These are phyloP conservation scores for Ustilago sp. DNA, from an alignment of 1,284 basidiomycete genomes.

Conservation along the genomic window DNA sequence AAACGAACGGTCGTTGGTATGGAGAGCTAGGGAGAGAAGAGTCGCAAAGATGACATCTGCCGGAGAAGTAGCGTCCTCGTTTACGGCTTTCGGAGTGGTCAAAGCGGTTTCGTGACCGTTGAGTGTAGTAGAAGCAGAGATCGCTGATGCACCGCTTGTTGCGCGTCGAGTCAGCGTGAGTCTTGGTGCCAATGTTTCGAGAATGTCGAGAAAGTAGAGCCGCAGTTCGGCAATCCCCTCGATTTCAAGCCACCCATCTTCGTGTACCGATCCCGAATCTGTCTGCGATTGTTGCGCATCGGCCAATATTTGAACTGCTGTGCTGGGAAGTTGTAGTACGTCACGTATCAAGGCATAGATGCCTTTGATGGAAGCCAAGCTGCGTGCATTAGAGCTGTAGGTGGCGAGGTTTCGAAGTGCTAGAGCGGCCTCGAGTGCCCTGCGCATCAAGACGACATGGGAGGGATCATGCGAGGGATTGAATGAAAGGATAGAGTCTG, in stretches of 20 bases:
- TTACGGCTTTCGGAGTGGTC: neutral
- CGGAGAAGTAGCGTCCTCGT: conserved; percentile 4
- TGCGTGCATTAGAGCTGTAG: conserved; percentile 41
- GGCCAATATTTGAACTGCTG: conserved; percentile 6
- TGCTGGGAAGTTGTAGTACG: conserved; percentile 36
- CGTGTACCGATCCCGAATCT: conserved; percentile 17
- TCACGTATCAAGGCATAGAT: conserved; percentile 45
- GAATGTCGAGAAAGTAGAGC: conserved; percentile 63
- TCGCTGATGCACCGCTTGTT: neutral
- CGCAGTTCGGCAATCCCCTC: conserved; percentile 61
- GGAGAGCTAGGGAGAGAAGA: conserved; percentile 49
- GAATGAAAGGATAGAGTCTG: neutral
- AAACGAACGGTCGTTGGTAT: conserved; percentile 61
- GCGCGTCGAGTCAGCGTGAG: conserved; percentile 51
- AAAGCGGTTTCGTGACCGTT: conserved; percentile 2
- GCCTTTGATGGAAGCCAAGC: conserved; percentile 30
- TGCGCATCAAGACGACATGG: conserved; percentile 56
- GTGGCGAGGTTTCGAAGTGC: conserved; percentile 58
- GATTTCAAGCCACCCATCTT: conserved; percentile 49
- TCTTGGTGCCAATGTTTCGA: conserved; percentile 52
- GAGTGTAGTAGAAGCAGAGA: neutral
- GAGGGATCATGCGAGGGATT: conserved; percentile 24
- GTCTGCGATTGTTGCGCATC: neutral
- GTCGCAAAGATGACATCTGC: conserved; percentile 55
- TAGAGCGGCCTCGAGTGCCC: conserved; percentile 57